Conservation (phyloP, 1,139 yeast genomes). For the Blastobotrys capitulatus region DNA sequence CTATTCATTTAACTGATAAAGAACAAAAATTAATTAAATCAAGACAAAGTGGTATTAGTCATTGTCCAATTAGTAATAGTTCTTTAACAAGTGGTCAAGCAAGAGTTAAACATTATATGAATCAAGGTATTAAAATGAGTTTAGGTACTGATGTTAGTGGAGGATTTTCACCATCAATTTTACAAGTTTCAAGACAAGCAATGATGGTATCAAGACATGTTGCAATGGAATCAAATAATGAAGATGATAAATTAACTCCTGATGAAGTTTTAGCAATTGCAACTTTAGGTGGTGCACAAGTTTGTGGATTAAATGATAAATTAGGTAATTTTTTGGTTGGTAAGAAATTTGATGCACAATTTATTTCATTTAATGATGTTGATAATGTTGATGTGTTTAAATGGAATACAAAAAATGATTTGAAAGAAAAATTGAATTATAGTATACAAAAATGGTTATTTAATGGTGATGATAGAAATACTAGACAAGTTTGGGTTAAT, state of each 20-base stretch:
- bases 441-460: conserved; percentile 88
- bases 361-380: conserved; percentile 51
- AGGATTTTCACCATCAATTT: conserved; percentile 77
- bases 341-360: conserved; percentile 78
- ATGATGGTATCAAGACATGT: conserved; percentile 79
- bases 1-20: conserved; percentile 61
- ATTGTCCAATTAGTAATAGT: conserved; percentile 90
- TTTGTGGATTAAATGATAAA: conserved; percentile 50
- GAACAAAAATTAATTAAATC: conserved; percentile 56
- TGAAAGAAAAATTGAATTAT: conserved; percentile 29
- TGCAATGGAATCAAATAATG: conserved; percentile 51
- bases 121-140: conserved; percentile 66
- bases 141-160: conserved; percentile 93
- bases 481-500: conserved; percentile 72
- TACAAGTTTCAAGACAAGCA: conserved; percentile 72
- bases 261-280: conserved; percentile 75
- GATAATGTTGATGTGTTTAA: conserved; percentile 63
- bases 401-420: conserved; percentile 24
- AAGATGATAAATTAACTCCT: conserved; percentile 50
- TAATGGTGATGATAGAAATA: conserved; percentile 89
- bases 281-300: conserved; percentile 86
- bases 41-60: conserved; percentile 69
- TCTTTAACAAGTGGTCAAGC: conserved; percentile 91
- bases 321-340: conserved; percentile 74
- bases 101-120: conserved; percentile 64